phyloP scores from a whole-genome alignment of 495 filamentous ascomycete species.

The Trichoderma reesei region DNA sequence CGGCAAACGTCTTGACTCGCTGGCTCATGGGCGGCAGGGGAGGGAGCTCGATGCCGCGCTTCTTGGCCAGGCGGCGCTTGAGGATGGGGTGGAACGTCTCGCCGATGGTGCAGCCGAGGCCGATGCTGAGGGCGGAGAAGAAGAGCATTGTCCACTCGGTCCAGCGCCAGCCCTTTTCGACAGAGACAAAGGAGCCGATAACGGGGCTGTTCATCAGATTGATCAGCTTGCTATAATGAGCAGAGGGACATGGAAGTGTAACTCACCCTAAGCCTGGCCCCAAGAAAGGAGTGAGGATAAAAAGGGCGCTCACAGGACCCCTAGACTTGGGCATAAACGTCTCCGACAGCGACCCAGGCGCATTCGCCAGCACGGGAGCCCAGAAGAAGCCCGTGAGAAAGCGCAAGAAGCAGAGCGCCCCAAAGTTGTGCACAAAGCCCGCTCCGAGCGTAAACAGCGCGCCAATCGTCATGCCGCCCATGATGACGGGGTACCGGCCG shows the following conservation, averaged over 20 bases:
- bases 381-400: conserved; percentile 53
- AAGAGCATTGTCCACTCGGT: conserved; percentile 34
- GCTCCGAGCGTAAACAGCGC: conserved; percentile 55
- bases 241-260: neutral
- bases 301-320: conserved; percentile 30
- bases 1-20: conserved; percentile 34
- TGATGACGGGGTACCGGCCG: conserved; percentile 44
- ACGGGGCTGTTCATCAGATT: conserved; percentile 4
- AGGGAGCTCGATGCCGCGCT: conserved; percentile 24
- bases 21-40: conserved; percentile 23
- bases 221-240: neutral
- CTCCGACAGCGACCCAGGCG: conserved; percentile 46
- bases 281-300: conserved; percentile 46
- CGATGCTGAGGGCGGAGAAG: conserved; percentile 32
- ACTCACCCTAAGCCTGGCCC: conserved; percentile 48
- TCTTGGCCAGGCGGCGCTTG: conserved; percentile 34
- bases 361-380: conserved; percentile 45
- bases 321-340: conserved; percentile 37
- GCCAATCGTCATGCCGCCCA: conserved; percentile 38
- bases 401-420: conserved; percentile 45
- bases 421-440: conserved; percentile 47
- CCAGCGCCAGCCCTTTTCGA: conserved; percentile 51
- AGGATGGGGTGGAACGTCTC: conserved; percentile 55
- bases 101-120: conserved; percentile 27
- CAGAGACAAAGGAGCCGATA: conserved; percentile 44